Evolutionary conservation across 2,329 filamentous ascomycete genomes (phyloP).

Genomic region (Dryadomyces quercus-mongolicae): DNA sequence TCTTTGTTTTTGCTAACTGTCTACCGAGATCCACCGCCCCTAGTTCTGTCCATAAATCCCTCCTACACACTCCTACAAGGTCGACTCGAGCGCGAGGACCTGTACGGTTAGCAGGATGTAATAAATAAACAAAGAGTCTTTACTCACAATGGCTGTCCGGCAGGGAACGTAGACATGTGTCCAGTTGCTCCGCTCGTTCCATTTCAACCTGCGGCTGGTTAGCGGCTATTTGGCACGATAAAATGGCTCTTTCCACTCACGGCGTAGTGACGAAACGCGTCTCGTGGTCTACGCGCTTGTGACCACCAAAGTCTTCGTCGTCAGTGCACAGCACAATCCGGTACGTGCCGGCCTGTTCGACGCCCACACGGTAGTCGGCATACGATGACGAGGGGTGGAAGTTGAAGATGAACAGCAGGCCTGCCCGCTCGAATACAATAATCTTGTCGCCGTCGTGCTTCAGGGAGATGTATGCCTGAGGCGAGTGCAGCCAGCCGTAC

Average conservation of each 20-base stretch:
- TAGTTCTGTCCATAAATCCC: neutral
- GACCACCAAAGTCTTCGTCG: conserved; percentile 63
- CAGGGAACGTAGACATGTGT: conserved; percentile 83
- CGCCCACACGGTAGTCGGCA: conserved; percentile 82
- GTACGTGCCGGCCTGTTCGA: conserved; percentile 79
- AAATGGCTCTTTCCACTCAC: conserved; percentile 6
- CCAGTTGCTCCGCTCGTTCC: conserved; percentile 86
- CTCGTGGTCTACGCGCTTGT: conserved; percentile 62
- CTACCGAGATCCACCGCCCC: neutral
- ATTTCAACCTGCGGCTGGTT: conserved; percentile 42
- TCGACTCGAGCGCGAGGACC: conserved; percentile 21
- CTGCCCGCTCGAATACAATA: conserved; percentile 86
- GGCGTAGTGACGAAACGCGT: conserved; percentile 88
- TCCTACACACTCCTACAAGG: conserved; percentile 10
- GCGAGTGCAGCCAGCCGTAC: conserved; percentile 78
- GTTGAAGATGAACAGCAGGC: conserved; percentile 90
- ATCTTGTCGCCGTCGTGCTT: conserved; percentile 94
- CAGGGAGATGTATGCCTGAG: conserved; percentile 83
- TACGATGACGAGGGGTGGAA: conserved; percentile 80
- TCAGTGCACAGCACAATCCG: conserved; percentile 77
- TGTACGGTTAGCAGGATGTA: conserved; percentile 5
- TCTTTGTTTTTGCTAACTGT: neutral
- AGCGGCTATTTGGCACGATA: neutral
- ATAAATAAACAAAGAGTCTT: neutral
- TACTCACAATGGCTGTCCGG: conserved; percentile 67